Evolutionary conservation across 192 early-diverging fungal genomes (phyloP).

Genomic region (Mycoemilia scoparia): DNA sequence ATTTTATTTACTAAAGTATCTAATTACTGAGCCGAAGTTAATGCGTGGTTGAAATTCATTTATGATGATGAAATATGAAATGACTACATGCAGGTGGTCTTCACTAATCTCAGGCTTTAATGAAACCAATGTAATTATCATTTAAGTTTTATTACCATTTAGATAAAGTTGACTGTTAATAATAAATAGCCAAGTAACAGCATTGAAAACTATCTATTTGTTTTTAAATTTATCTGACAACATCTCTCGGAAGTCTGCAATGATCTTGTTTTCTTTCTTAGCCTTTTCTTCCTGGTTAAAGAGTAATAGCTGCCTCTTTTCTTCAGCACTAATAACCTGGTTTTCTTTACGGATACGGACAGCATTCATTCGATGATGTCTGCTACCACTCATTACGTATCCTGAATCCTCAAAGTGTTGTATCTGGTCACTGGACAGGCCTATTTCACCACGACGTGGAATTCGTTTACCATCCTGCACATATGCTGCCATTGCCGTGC

Average conservation of each 20-base stretch:
- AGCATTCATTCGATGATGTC: conserved; percentile 87
- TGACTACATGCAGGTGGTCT: too few relatives aligned
- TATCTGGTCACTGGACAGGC: conserved; percentile 69
- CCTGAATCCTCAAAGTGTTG: conserved; percentile 67
- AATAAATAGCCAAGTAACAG: too few relatives aligned
- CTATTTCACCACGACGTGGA: conserved; percentile 94
- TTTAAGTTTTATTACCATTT: too few relatives aligned
- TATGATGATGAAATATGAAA: too few relatives aligned
- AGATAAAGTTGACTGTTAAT: too few relatives aligned
- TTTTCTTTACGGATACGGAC: conserved; percentile 92
- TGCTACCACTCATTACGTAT: conserved; percentile 91
- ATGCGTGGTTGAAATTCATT: too few relatives aligned
- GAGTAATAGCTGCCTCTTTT: conserved; percentile 68
- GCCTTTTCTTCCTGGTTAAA: conserved; percentile 78
- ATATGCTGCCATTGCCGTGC: conserved; percentile 75
- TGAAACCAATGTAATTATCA: too few relatives aligned
- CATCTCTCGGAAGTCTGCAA: conserved; percentile 79
- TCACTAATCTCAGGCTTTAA: too few relatives aligned
- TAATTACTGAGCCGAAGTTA: too few relatives aligned
- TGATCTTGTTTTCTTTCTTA: conserved; percentile 81
- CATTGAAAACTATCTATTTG: conserved; percentile 27
- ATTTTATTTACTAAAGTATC: too few relatives aligned
- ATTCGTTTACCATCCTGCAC: conserved; percentile 87
- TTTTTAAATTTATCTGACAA: conserved; percentile 39
- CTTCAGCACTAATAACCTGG: conserved; percentile 90